These are phyloP conservation scores for Fusarium sp. DNA, from an alignment of 2,329 filamentous ascomycete genomes.

Conservation along the genomic window DNA sequence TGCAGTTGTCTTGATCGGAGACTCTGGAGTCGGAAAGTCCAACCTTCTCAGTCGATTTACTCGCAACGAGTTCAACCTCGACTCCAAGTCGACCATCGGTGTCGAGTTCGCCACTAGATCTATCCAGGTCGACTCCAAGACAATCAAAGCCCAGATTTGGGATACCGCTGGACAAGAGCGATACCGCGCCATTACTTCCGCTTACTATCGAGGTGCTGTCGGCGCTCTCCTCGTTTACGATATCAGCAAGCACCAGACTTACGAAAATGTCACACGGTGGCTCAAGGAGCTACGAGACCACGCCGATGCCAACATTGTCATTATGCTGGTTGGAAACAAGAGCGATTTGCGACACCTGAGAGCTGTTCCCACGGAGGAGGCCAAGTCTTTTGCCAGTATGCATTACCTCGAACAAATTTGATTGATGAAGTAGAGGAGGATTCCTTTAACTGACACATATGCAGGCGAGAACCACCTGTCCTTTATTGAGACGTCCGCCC, in stretches of 20 bases:
- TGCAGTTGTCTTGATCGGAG: conserved; percentile 96
- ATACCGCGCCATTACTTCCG: conserved; percentile 98
- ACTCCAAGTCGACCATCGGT: conserved; percentile 99
- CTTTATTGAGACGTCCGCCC: conserved; percentile 98
- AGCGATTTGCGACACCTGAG: conserved; percentile 99
- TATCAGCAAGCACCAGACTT: conserved; percentile 99
- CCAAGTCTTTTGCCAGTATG: conserved; percentile 95
- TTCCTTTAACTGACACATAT: conserved; percentile 27
- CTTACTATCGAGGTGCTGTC: conserved; percentile 98
- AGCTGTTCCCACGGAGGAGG: conserved; percentile 96
- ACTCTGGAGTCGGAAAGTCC: conserved; percentile 99
- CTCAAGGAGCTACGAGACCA: conserved; percentile 98
- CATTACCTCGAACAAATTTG: conserved; percentile 27
- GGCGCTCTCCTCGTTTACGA: conserved; percentile 98
- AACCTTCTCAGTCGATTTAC: conserved; percentile 99
- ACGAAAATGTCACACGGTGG: conserved; percentile 99
- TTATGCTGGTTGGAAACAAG: conserved; percentile 99
- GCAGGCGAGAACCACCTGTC: conserved; percentile 96
- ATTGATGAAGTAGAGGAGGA: conserved; percentile 10
- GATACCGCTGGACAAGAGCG: conserved; percentile 99
- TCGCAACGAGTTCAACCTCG: conserved; percentile 99
- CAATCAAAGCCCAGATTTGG: conserved; percentile 99
- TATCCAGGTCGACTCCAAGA: conserved; percentile 99
- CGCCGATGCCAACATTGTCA: conserved; percentile 98
- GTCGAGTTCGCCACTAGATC: conserved; percentile 99